These are phyloP conservation scores for Penicillium paradoxum DNA, from an alignment of 495 filamentous ascomycete genomes.

Conservation along the genomic window DNA sequence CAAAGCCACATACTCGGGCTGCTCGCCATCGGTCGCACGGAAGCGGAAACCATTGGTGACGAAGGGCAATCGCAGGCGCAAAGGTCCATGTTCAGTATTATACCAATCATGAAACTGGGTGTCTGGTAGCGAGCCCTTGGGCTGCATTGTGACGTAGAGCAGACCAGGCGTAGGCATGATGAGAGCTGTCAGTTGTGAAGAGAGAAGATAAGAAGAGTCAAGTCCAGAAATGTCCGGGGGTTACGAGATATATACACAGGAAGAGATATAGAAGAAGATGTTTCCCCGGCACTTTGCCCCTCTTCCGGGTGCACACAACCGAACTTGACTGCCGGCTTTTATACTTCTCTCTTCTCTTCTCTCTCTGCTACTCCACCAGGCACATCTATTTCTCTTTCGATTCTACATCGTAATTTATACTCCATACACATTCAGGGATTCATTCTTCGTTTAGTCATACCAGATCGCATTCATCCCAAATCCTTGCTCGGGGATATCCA, in stretches of 20 bases:
- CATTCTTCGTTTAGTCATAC: slow-evolving; percentile 69
- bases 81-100: slow-evolving; percentile 81
- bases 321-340: slow-evolving; percentile 20
- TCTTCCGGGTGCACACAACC: slow-evolving; percentile 26
- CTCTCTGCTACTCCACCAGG: too few species aligned
- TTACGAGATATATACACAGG: too few species aligned
- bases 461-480: slow-evolving; percentile 90
- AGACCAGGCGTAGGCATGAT: slow-evolving; percentile 53
- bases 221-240: not conserved
- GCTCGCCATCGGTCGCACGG: slow-evolving; percentile 53
- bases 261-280: not conserved
- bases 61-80: slow-evolving; percentile 67
- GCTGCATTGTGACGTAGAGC: slow-evolving; percentile 77
- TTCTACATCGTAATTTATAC: too few species aligned
- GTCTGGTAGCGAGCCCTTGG: slow-evolving; percentile 54
- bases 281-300: slow-evolving; percentile 11
- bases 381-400: too few species aligned
- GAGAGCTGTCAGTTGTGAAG: not conserved
- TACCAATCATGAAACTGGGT: slow-evolving; percentile 86
- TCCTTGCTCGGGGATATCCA: slow-evolving; percentile 71
- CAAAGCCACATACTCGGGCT: slow-evolving; percentile 67
- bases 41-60: slow-evolving; percentile 73
- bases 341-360: too few species aligned
- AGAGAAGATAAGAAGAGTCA: not conserved
- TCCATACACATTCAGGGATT: too few species aligned